Base-by-base conservation (phyloP, 2,329 filamentous ascomycete species). In the Beauveria caledonica region DNA sequence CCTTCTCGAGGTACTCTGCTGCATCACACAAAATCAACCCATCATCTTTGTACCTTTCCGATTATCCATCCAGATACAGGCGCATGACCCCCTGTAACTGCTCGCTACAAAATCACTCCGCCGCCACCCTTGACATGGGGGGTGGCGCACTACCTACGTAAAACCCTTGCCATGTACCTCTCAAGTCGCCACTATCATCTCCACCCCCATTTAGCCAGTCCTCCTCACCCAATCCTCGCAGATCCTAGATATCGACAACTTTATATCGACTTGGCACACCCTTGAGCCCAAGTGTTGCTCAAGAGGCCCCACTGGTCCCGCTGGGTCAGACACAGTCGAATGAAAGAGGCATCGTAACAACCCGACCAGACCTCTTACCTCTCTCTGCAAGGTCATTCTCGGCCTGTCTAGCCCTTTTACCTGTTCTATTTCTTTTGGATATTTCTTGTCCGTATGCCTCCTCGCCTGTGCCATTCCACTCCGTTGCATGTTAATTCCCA, bases 321-420 rank as follows among this genome's bases (percentile, higher is more conserved):
- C 69, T 70, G 68, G 33, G 71, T 72, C 72, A 72, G 69, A 70
- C 71, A 71, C 71, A 70, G 72, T 68, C 72, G 66, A 58, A 71
- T 70, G 70, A 72, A 68, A 69, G 58, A 70, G 70, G 71, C 65
- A 71, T 73, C 71, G 71, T 67, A 71, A 72, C 71, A 49, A 40
- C n/a, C 54, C 44, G 29, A 36, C 27, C 40, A 45, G n/a, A 33
- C 40, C 10, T 48, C 25, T 23, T 15, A 50, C 29, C 48, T 36
- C 33, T 36, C 54, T 46, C 54, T 48, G 29, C 27, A 33, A 46
- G 13, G 54, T 29, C 23, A 27, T 48, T 36, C 21, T 36, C 19
- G 9, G 6, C 25, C 17, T 44, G 23, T 29, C 15, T 25, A 13
- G 39, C n/a, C n/a, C 23, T 45, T 46, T 40, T 19, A 42, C 17